Evolutionary conservation across 2,329 filamentous ascomycete genomes (phyloP).

Genomic region (Teratosphaeria viscida): DNA sequence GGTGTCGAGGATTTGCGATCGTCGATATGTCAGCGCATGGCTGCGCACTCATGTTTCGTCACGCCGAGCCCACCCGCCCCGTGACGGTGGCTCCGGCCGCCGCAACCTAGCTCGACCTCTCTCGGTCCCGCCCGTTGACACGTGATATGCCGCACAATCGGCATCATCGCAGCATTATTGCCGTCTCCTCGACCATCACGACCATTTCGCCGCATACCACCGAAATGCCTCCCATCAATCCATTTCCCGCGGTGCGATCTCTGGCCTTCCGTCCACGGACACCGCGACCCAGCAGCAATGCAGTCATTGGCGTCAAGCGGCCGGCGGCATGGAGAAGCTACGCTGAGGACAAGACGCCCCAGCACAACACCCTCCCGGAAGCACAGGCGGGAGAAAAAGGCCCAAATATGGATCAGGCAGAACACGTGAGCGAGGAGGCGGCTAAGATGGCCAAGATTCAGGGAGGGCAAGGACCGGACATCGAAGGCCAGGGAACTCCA

Average conservation of each 20-base stretch:
- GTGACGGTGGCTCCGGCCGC: not conserved
- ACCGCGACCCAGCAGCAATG: constrained; percentile 13
- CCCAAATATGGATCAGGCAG: constrained; percentile 44
- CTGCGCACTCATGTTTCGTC: not conserved
- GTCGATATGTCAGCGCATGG: not conserved
- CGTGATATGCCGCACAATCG: not conserved
- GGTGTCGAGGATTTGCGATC: not conserved
- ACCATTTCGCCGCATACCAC: not conserved
- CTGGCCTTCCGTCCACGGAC: constrained; percentile 5
- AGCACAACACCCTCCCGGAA: constrained; percentile 18
- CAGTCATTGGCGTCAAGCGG: constrained; percentile 12
- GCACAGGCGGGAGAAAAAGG: constrained; percentile 21
- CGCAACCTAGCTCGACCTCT: not conserved
- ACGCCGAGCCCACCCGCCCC: not conserved
- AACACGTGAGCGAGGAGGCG: constrained; percentile 56
- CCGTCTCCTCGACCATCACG: not conserved
- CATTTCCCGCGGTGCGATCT: constrained; percentile 1
- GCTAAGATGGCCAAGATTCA: constrained; percentile 49
- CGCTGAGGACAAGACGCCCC: constrained; percentile 14
- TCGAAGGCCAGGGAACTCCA: constrained; percentile 52
- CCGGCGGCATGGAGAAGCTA: constrained; percentile 11
- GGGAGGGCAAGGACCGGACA: constrained; percentile 48
- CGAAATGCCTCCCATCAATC: not conserved
- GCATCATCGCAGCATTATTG: not conserved
- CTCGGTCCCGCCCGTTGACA: not conserved